phyloP scores from a whole-genome alignment of 805 yeast genomes.

The Clavispora phyllophila region DNA sequence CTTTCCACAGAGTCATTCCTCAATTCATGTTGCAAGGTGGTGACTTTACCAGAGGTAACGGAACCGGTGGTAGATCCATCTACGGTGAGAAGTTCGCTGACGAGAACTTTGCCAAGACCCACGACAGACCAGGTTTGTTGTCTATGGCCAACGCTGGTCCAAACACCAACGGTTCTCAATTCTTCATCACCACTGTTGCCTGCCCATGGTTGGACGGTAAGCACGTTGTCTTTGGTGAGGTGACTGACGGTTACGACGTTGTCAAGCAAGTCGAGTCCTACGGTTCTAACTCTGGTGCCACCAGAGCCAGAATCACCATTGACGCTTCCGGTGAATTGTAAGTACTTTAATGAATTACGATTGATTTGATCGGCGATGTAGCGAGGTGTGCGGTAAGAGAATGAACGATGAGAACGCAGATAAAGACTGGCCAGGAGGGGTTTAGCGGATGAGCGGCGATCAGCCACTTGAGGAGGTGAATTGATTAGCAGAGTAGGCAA shows the following conservation, averaged over 20 bases:
- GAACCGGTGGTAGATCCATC: constrained; percentile 90
- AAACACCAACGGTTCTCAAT: constrained; percentile 97
- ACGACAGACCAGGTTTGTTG: constrained; percentile 79
- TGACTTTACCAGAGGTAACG: constrained; percentile 70
- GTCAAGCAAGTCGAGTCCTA: constrained; percentile 77
- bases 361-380: no score
- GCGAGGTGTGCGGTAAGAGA: no score
- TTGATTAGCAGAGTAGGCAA: no score
- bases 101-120: constrained; percentile 75
- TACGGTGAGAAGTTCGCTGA: constrained; percentile 85
- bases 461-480: no score
- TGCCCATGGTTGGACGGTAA: constrained; percentile 89
- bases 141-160: constrained; percentile 99
- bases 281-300: constrained; percentile 65
- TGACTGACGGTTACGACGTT: constrained; percentile 75
- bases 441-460: no score
- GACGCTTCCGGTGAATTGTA: constrained; percentile 60
- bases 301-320: constrained; percentile 59
- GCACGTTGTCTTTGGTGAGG: constrained; percentile 95
- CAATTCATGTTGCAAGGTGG: constrained; percentile 95
- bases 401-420: no score
- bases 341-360: constrained; percentile 9
- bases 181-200: constrained; percentile 88
- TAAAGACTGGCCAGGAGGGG: no score
- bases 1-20: constrained; percentile 97